These are phyloP conservation scores for Penstemon barbatus DNA, from an alignment of 257 asterid species.

Conservation along the genomic window DNA sequence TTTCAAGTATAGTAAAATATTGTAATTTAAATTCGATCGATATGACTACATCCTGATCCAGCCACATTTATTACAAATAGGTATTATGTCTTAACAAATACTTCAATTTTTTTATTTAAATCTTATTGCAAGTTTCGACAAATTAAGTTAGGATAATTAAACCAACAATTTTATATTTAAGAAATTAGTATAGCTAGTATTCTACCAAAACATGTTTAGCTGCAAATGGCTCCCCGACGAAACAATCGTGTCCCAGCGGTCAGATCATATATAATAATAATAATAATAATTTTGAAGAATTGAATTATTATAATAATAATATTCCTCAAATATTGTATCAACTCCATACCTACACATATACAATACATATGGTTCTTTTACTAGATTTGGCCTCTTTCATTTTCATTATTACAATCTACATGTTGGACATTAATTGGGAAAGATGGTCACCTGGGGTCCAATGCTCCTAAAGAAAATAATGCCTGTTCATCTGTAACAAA, in stretches of 20 bases:
- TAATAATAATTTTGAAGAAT: no score
- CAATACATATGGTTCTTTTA: background rate
- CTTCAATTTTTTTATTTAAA: background rate
- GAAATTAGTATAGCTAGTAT: no score
- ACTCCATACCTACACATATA: background rate
- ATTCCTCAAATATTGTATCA: background rate
- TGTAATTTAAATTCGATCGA: no score
- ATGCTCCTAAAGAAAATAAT: constrained; percentile 1
- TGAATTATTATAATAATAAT: background rate
- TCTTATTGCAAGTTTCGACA: background rate
- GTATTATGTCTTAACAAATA: background rate
- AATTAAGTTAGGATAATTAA: constrained; percentile 1
- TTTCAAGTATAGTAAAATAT: no score
- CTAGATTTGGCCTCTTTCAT: constrained; percentile 12
- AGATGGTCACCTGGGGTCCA: constrained; percentile 29
- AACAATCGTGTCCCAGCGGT: background rate
- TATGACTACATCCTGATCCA: background rate
- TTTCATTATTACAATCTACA: constrained; percentile 31
- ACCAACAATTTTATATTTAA: background rate
- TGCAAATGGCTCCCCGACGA: background rate
- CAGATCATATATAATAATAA: no score
- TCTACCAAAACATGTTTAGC: no score
- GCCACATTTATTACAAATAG: background rate
- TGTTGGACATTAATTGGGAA: constrained; percentile 35
- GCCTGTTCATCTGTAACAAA: background rate